Conservation (phyloP, 2,329 filamentous ascomycete genomes). For the Aspergillus viridinutans region DNA sequence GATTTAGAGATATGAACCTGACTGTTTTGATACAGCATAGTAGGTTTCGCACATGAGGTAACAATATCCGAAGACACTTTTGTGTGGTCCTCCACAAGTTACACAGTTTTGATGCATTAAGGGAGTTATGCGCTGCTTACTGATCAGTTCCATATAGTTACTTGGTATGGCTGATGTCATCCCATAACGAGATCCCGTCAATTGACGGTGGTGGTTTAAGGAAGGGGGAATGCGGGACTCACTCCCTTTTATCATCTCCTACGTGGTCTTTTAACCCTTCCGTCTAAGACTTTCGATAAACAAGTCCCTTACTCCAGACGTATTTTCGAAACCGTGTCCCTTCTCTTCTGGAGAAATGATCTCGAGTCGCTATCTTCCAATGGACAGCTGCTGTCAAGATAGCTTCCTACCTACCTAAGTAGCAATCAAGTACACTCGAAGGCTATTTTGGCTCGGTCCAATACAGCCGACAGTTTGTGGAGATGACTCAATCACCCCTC, state of each 20-base stretch:
- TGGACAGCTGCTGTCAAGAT: background rate
- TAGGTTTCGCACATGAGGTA: too few relatives aligned
- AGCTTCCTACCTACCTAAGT: background rate
- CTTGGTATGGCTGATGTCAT: background rate
- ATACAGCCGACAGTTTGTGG: background rate
- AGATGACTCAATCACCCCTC: constrained; percentile 22
- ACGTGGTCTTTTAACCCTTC: background rate
- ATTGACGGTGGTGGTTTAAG: background rate
- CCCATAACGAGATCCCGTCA: background rate
- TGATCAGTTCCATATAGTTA: background rate
- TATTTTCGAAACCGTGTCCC: background rate
- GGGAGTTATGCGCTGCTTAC: background rate
- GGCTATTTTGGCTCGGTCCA: background rate
- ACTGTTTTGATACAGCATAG: too few relatives aligned
- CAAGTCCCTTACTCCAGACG: constrained; percentile 1
- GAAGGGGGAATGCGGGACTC: background rate
- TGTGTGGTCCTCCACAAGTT: too few relatives aligned
- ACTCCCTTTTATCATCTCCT: background rate
- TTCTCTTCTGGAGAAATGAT: background rate
- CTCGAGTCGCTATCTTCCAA: background rate
- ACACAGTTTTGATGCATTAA: too few relatives aligned
- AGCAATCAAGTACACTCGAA: background rate
- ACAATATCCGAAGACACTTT: too few relatives aligned
- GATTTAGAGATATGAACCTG: too few relatives aligned
- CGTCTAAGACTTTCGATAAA: background rate